Evolutionary conservation across 495 filamentous ascomycete species (phyloP).

Genomic region (Daldinia decipiens): DNA sequence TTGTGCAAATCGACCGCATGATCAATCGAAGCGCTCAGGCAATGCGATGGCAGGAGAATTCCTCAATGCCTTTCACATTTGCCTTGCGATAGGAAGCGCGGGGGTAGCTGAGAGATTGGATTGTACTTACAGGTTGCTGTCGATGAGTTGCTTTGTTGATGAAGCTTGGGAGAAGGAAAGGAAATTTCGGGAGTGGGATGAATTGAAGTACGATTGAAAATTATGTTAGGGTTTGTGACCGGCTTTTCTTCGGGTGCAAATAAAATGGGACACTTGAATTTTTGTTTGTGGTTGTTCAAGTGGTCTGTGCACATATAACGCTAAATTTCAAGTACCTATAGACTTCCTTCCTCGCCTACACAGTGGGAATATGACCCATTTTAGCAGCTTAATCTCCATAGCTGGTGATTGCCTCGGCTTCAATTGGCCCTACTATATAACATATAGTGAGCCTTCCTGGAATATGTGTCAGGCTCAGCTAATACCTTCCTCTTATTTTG

Average conservation of each 20-base stretch:
- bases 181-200: slow-evolving; percentile 37
- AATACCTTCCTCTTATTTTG: not conserved
- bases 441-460: not conserved
- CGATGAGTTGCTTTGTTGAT: slow-evolving; percentile 44
- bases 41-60: not conserved
- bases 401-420: not conserved
- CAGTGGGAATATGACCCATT: not conserved
- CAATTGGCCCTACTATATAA: not conserved
- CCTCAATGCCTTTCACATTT: slow-evolving; percentile 1
- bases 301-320: not conserved
- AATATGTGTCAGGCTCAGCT: not conserved
- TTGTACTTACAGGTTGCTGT: slow-evolving; percentile 43
- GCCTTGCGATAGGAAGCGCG: not conserved
- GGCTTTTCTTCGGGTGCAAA: slow-evolving; percentile 45
- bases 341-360: not conserved
- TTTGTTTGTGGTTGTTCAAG: not conserved
- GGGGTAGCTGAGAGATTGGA: not conserved
- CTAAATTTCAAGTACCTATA: not conserved
- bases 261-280: slow-evolving; percentile 18
- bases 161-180: slow-evolving; percentile 40
- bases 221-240: slow-evolving; percentile 50
- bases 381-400: not conserved
- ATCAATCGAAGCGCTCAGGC: slow-evolving; percentile 5
- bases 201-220: slow-evolving; percentile 45
- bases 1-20: slow-evolving; percentile 13